Percentiles rank a stretch among this genome's conserved stretches.
These are phyloP conservation scores for Pseudofabraea citricarpa DNA, from an alignment of 2,329 filamentous ascomycete species.

Conservation along the genomic window DNA sequence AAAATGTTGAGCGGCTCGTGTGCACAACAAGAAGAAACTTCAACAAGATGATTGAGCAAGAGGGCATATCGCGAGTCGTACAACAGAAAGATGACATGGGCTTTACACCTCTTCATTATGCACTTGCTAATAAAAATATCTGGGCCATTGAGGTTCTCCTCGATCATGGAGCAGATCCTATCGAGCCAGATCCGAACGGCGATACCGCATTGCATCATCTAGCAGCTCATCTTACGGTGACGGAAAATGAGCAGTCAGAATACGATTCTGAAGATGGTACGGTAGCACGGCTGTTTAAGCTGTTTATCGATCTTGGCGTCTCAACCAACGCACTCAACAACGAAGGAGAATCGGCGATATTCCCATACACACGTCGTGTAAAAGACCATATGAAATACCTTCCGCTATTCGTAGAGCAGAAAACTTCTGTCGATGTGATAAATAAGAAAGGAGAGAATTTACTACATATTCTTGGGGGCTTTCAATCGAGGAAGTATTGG, in stretches of 20 bases:
- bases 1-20: conserved; percentile 3
- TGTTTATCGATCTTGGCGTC: conserved; percentile 4
- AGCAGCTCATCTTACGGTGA: not conserved
- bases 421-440: not conserved
- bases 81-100: conserved; percentile 10
- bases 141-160: conserved; percentile 1
- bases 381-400: not conserved
- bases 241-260: too few species aligned
- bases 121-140: not conserved
- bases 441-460: not conserved
- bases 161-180: conserved; percentile 5
- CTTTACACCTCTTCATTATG: conserved; percentile 7
- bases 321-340: conserved; percentile 5
- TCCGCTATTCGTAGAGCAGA: not conserved
- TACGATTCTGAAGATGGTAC: too few species aligned
- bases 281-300: too few species aligned
- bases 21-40: not conserved
- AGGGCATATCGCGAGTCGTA: not conserved
- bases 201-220: conserved; percentile 13
- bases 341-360: conserved; percentile 1
- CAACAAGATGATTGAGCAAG: not conserved
- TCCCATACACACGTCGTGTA: not conserved
- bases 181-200: conserved; percentile 7
- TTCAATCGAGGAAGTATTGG: not conserved
- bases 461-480: not conserved